Evolutionary conservation across 2,329 filamentous ascomycete species (phyloP).

Genomic region (Neofusicoccum umdonicola): DNA sequence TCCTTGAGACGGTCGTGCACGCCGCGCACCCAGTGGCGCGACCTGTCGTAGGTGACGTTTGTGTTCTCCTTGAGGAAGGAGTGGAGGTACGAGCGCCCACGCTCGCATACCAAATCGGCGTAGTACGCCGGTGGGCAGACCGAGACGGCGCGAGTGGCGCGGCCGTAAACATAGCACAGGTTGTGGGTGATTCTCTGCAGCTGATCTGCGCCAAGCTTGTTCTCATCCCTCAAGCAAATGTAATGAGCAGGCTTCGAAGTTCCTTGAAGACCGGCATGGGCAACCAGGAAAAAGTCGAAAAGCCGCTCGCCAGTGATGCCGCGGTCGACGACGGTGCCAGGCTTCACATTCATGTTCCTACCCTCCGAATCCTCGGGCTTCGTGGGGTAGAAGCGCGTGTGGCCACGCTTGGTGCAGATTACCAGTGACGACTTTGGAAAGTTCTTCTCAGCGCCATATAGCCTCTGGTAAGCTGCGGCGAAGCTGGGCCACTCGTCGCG

Average conservation of each 20-base stretch:
- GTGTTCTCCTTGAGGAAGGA: conserved; percentile 13
- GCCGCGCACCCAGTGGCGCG: conserved; percentile 9
- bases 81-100: conserved; percentile 66
- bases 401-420: conserved; percentile 81
- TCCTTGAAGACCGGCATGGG: conserved; percentile 75
- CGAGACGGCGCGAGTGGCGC: conserved; percentile 81
- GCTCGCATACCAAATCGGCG: conserved; percentile 77
- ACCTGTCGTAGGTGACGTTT: background rate
- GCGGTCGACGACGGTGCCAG: conserved; percentile 80
- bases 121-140: conserved; percentile 87
- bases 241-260: conserved; percentile 84
- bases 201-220: conserved; percentile 56
- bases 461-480: conserved; percentile 58
- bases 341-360: conserved; percentile 61
- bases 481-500: conserved; percentile 65
- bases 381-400: conserved; percentile 80
- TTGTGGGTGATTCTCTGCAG: conserved; percentile 74
- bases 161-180: conserved; percentile 77
- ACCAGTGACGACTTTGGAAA: conserved; percentile 54
- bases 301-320: conserved; percentile 62
- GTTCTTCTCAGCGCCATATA: conserved; percentile 50
- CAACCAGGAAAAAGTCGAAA: conserved; percentile 83
- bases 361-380: conserved; percentile 32
- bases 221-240: conserved; percentile 55
- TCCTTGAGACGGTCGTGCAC: conserved; percentile 15